These are phyloP conservation scores for Phialophora tarda DNA, from an alignment of 2,329 filamentous ascomycete species.

Conservation along the genomic window DNA sequence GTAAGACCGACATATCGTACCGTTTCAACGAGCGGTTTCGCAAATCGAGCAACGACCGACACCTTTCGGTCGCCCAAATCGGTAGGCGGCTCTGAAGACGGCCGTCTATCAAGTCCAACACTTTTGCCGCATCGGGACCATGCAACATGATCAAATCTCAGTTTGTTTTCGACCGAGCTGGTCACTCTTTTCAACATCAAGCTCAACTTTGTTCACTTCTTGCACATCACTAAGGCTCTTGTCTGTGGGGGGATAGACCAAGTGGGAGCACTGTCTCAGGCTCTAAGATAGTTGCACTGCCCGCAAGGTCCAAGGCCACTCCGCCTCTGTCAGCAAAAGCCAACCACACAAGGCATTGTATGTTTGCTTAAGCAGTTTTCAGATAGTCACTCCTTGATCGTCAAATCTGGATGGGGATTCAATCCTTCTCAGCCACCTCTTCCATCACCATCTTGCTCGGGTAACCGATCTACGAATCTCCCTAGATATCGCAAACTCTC, in stretches of 20 bases:
- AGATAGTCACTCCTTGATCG: conserved; percentile 28
- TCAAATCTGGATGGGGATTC: neutral
- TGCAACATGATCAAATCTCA: neutral
- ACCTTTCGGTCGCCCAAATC: neutral
- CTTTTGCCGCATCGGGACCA: neutral
- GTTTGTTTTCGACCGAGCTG: conserved; percentile 23
- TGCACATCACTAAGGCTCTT: conserved; percentile 1
- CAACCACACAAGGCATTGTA: conserved; percentile 6
- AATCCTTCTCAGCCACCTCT: neutral
- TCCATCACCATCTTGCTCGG: conserved; percentile 9
- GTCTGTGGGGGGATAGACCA: neutral
- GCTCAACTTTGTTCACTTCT: conserved; percentile 18
- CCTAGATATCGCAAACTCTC: conserved; percentile 45
- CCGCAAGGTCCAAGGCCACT: neutral
- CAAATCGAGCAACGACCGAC: neutral
- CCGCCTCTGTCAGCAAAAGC: neutral
- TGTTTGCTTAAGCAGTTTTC: conserved; percentile 9
- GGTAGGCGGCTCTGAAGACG: too few relatives aligned
- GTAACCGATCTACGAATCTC: conserved; percentile 35
- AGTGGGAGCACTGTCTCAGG: neutral
- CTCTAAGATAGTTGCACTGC: neutral
- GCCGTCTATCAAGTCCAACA: neutral
- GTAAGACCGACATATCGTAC: conserved; percentile 25
- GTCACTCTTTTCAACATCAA: conserved; percentile 30
- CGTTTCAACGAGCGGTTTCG: neutral